A percentile compares a stretch with the other conserved stretches of the same genome.
phyloP scores from a whole-genome alignment of 305 asterid species.

The Solanum aculeatissimum region DNA sequence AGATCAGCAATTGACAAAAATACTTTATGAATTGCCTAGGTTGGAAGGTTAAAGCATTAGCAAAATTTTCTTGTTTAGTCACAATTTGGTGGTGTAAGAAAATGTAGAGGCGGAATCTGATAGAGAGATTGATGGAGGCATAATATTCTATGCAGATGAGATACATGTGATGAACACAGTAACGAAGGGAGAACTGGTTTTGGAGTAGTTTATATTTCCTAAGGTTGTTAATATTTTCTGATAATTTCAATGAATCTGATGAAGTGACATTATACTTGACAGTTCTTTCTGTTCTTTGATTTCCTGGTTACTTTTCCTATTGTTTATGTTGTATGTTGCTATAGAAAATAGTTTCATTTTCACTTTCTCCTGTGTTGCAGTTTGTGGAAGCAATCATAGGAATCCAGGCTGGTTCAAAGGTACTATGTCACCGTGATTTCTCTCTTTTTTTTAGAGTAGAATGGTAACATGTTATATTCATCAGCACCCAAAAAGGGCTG shows the following conservation, averaged over 20 bases:
- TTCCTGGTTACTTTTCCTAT: neutral
- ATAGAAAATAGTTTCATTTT: neutral
- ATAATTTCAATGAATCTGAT: neutral
- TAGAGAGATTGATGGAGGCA: neutral
- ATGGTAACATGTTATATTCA: neutral
- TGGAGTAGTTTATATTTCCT: neutral
- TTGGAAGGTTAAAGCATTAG: neutral
- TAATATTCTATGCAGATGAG: neutral
- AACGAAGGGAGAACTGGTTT: neutral
- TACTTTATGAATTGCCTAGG: neutral
- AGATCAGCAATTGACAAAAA: neutral
- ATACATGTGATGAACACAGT: neutral
- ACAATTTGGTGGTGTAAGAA: neutral
- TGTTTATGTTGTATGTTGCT: neutral
- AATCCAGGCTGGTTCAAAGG: slow-evolving; percentile 63
- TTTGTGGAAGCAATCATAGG: slow-evolving; percentile 86
- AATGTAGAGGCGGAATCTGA: neutral
- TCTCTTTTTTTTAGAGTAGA: neutral
- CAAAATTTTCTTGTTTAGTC: neutral
- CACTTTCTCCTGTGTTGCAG: slow-evolving; percentile 29
- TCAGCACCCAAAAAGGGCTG: neutral
- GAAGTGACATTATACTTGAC: neutral
- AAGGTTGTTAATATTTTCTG: neutral
- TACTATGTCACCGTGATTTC: slow-evolving; percentile 3
- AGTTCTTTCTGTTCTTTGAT: neutral